Evolutionary conservation across 2,329 filamentous ascomycete species (phyloP).

Genomic region (Neopestalotiopsis sp.): DNA sequence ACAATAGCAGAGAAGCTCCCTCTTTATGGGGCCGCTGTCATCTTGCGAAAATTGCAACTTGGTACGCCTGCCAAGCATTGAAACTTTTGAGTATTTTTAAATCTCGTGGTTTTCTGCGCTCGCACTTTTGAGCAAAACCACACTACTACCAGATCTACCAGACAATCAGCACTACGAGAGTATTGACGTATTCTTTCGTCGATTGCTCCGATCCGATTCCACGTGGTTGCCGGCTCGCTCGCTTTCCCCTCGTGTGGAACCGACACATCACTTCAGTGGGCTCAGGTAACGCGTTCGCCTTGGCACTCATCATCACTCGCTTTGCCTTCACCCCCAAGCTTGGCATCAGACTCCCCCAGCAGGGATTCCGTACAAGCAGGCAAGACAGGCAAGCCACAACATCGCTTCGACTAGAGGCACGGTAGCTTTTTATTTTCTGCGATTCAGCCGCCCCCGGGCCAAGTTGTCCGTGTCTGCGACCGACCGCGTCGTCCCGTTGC

Average conservation of each 20-base stretch:
- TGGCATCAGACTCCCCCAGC: slow-evolving; percentile 7
- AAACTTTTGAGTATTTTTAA: slow-evolving; percentile 5
- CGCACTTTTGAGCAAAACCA: not conserved
- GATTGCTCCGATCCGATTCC: not conserved
- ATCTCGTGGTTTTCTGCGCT: slow-evolving; percentile 8
- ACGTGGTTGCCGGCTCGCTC: slow-evolving; percentile 1
- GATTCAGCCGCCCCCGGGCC: slow-evolving; percentile 5
- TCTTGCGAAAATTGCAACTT: slow-evolving; percentile 12
- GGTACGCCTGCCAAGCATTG: not conserved
- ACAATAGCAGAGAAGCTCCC: not conserved
- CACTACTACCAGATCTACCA: too few species aligned
- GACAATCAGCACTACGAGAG: not conserved
- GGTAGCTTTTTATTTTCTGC: not conserved
- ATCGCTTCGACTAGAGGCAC: not conserved
- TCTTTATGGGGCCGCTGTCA: slow-evolving; percentile 9
- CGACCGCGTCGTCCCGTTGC: slow-evolving; percentile 11
- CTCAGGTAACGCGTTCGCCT: slow-evolving; percentile 8
- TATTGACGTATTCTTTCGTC: not conserved
- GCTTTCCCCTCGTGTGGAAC: slow-evolving; percentile 5
- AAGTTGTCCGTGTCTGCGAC: slow-evolving; percentile 1
- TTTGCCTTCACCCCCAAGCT: slow-evolving; percentile 6
- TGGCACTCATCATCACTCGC: slow-evolving; percentile 18
- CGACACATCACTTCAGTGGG: slow-evolving; percentile 6
- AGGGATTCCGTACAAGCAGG: slow-evolving; percentile 13
- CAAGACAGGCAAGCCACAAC: slow-evolving; percentile 8